Evolutionary conservation across 2,329 filamentous ascomycete species (phyloP).

Genomic region (Sporothrix globosa): DNA sequence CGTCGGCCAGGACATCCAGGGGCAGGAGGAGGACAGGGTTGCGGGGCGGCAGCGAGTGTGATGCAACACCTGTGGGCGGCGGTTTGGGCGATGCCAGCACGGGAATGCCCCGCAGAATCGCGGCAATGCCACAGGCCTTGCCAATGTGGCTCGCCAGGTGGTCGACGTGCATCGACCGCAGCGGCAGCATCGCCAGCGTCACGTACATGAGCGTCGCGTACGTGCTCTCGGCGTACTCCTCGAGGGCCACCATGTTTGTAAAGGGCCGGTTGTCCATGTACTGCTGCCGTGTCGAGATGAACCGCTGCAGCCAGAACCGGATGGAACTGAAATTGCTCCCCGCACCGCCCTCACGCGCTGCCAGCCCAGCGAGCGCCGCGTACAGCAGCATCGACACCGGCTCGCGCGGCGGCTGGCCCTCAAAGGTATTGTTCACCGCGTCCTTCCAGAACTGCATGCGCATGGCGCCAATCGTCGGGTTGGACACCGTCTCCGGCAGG

Average conservation of each 20-base stretch:
- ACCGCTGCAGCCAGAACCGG: slow-evolving; percentile 73
- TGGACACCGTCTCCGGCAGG: slow-evolving; percentile 87
- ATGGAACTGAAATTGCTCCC: slow-evolving; percentile 48
- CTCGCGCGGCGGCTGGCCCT: slow-evolving; percentile 78
- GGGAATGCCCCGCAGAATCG: slow-evolving; percentile 84
- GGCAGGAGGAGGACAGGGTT: slow-evolving; percentile 72
- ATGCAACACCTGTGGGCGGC: slow-evolving; percentile 49
- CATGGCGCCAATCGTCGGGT: slow-evolving; percentile 81
- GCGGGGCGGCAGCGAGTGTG: slow-evolving; percentile 44
- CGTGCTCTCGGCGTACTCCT: slow-evolving; percentile 91
- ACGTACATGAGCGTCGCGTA: slow-evolving; percentile 93
- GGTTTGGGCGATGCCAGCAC: slow-evolving; percentile 78
- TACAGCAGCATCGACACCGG: slow-evolving; percentile 85
- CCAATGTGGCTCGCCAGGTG: slow-evolving; percentile 94
- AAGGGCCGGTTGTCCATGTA: slow-evolving; percentile 85
- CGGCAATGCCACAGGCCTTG: slow-evolving; percentile 86
- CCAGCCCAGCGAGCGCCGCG: slow-evolving; percentile 67
- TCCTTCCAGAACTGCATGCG: slow-evolving; percentile 97
- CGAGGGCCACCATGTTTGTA: slow-evolving; percentile 70
- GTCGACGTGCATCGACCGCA: slow-evolving; percentile 82
- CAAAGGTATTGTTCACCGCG: slow-evolving; percentile 73
- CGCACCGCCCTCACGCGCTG: slow-evolving; percentile 45
- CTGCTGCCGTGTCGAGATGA: slow-evolving; percentile 80
- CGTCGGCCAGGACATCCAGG: slow-evolving; percentile 84
- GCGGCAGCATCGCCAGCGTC: slow-evolving; percentile 75